These are phyloP conservation scores for Penicillium sp. DNA, from an alignment of 2,329 filamentous ascomycete species.

Conservation along the genomic window DNA sequence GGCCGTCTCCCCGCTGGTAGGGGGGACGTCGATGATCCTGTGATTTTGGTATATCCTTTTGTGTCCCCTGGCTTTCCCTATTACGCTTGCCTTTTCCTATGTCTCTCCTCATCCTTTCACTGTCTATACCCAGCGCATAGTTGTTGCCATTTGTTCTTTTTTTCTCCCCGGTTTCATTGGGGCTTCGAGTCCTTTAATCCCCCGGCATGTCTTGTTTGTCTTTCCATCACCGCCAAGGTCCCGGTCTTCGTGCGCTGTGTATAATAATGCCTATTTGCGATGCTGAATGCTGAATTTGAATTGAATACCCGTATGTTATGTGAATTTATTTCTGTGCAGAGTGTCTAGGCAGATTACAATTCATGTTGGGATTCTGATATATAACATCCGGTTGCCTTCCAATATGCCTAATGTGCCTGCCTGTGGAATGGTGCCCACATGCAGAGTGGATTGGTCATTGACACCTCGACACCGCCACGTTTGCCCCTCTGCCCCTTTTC, in stretches of 20 bases:
- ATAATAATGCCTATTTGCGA: constrained; percentile 21
- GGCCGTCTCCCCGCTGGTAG: constrained; percentile 19
- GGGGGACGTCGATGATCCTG: constrained; percentile 12
- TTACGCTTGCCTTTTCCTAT: constrained; percentile 8
- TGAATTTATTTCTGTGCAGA: constrained; percentile 7
- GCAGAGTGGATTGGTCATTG: constrained; percentile 7
- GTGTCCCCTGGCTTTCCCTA: background rate
- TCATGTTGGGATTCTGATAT: background rate
- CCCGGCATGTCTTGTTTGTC: constrained; percentile 4
- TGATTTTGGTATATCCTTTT: constrained; percentile 6
- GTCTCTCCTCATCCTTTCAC: constrained; percentile 11
- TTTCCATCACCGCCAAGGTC: constrained; percentile 17
- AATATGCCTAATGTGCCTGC: background rate
- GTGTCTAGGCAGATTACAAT: background rate
- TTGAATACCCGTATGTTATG: constrained; percentile 21
- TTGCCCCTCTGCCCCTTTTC: constrained; percentile 9
- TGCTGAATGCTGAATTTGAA: constrained; percentile 8
- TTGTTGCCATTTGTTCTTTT: constrained; percentile 11
- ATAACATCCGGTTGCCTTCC: background rate
- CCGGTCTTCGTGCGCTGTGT: constrained; percentile 21
- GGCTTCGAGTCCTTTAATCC: constrained; percentile 14
- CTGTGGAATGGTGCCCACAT: constrained; percentile 2
- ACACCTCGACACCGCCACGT: constrained; percentile 12
- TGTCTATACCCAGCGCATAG: constrained; percentile 27
- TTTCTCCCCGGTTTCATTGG: background rate